Percentiles rank a stretch among this genome's conserved stretches.
These are phyloP conservation scores for Hymenoscyphus scutula DNA, from an alignment of 2,329 filamentous ascomycete genomes.

Conservation along the genomic window DNA sequence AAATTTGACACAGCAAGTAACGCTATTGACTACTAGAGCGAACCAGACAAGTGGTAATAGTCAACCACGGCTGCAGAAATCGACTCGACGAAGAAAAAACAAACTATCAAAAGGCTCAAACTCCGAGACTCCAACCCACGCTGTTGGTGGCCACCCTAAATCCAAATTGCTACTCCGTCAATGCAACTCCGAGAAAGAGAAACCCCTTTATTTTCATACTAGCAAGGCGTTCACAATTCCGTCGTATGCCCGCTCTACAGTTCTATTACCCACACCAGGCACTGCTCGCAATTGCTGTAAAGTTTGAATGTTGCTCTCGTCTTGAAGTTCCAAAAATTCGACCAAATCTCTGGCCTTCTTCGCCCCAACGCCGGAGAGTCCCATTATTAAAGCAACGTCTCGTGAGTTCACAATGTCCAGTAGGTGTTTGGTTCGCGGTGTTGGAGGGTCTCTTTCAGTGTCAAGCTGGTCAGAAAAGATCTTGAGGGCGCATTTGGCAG, in stretches of 20 bases:
- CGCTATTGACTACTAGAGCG: background rate
- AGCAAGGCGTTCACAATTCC: constrained; percentile 26
- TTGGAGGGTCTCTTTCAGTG: constrained; percentile 39
- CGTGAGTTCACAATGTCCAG: constrained; percentile 72
- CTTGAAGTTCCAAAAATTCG: constrained; percentile 51
- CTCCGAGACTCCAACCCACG: background rate
- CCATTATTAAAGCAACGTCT: constrained; percentile 62
- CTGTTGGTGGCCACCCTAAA: background rate
- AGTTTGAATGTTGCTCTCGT: constrained; percentile 44
- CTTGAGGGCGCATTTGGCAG: constrained; percentile 31
- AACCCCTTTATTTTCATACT: constrained; percentile 5
- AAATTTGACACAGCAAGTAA: background rate
- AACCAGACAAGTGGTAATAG: background rate
- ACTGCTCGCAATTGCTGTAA: constrained; percentile 52
- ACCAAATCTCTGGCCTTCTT: constrained; percentile 67
- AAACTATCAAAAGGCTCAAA: background rate
- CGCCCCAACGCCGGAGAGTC: constrained; percentile 67
- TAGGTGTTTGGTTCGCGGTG: constrained; percentile 54
- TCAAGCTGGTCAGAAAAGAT: constrained; percentile 40
- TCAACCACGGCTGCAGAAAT: background rate
- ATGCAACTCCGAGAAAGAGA: constrained; percentile 4
- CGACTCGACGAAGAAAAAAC: background rate
- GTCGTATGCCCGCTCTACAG: constrained; percentile 52
- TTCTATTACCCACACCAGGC: constrained; percentile 56
- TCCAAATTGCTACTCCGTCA: background rate